phyloP scores from a whole-genome alignment of 1,284 basidiomycete species.

The Austroboletus niveus region DNA sequence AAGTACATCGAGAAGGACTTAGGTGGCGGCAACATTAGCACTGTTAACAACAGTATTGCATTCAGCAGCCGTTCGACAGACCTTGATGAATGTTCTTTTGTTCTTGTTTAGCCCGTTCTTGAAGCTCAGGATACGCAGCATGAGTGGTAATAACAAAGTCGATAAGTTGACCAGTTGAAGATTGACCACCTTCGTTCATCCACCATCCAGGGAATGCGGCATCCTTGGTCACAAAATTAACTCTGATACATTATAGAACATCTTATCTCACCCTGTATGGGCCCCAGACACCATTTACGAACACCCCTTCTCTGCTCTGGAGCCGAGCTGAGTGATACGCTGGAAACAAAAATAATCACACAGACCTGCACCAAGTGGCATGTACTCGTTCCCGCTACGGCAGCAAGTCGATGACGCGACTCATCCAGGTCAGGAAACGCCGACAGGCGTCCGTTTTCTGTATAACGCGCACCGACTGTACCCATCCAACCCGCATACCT shows the following conservation, averaged over 20 bases:
- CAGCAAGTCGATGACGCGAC: conserved; percentile 81
- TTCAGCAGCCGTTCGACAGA: conserved; percentile 26
- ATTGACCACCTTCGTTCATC: conserved; percentile 99
- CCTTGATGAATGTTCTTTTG: conserved; percentile 59
- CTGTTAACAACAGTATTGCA: neutral
- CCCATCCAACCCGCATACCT: conserved; percentile 99
- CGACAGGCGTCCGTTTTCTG: conserved; percentile 52
- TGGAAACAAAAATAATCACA: neutral
- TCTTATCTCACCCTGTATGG: conserved; percentile 72
- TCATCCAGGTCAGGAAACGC: conserved; percentile 65
- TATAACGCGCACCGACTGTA: conserved; percentile 84
- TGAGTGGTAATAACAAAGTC: conserved; percentile 96
- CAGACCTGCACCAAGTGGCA: conserved; percentile 88
- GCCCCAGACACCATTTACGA: conserved; percentile 95
- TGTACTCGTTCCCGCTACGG: conserved; percentile 94
- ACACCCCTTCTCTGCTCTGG: conserved; percentile 77
- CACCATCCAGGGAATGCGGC: conserved; percentile 92
- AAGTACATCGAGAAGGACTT: conserved; percentile 75
- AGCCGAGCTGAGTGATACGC: conserved; percentile 11
- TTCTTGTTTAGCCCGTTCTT: conserved; percentile 53
- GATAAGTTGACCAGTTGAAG: conserved; percentile 96
- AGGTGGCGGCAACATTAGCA: conserved; percentile 21
- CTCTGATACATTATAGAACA: neutral
- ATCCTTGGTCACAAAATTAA: conserved; percentile 43
- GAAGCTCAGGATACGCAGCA: conserved; percentile 73